phyloP scores from a whole-genome alignment of 108 stramenopile genomes.

The Fistulifera solaris region DNA sequence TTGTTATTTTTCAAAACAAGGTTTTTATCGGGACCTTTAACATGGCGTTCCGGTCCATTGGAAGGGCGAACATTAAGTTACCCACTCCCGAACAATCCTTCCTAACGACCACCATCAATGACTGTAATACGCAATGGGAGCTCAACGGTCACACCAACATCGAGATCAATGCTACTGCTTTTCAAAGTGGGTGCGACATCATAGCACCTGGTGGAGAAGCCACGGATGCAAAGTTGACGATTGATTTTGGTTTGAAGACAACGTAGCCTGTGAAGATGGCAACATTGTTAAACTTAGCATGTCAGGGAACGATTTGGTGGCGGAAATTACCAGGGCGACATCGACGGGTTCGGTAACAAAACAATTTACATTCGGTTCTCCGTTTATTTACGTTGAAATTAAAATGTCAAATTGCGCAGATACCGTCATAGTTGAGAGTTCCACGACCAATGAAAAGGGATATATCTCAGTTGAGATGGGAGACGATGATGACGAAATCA shows the following conservation, averaged over 20 bases:
- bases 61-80: neutral
- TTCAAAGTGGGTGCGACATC: constrained; percentile 4
- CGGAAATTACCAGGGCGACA: neutral
- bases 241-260: neutral
- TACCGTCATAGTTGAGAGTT: constrained; percentile 8
- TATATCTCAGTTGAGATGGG: constrained; percentile 8
- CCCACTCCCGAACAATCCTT: neutral
- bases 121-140: neutral
- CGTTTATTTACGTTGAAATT: constrained; percentile 3
- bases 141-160: constrained; percentile 13
- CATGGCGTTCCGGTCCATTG: neutral
- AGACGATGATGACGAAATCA: constrained; percentile 16
- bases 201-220: constrained; percentile 2
- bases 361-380: constrained; percentile 4
- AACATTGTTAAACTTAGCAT: neutral
- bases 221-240: too few species aligned
- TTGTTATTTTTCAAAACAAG: neutral
- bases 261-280: neutral
- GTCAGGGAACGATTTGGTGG: neutral
- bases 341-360: neutral
- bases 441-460: neutral
- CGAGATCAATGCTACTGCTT: constrained; percentile 7
- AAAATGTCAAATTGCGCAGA: constrained; percentile 19
- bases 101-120: neutral
- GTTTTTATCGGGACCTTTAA: neutral